A percentile compares a stretch with the other conserved stretches of the same genome.
Conservation (phyloP, 257 asterid genomes). For the Solanum boliviense region DNA sequence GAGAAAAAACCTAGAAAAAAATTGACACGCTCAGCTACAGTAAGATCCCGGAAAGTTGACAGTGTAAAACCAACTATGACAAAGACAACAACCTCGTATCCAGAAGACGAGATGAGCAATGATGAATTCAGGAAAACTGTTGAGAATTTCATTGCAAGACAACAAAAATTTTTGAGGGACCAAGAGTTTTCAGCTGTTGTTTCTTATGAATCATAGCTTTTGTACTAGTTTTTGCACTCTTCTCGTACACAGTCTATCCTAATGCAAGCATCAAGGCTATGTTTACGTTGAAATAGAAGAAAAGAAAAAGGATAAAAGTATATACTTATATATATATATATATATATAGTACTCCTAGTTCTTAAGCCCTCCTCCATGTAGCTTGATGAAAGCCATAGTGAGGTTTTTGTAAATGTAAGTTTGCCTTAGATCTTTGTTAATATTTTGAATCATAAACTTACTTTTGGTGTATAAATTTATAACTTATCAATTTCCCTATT, state of each 20-base stretch:
- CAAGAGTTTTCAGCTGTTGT: conserved; percentile 28
- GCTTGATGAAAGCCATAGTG: background rate
- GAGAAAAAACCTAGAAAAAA: conserved; percentile 14
- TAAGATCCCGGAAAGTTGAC: conserved; percentile 14
- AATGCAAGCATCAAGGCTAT: background rate
- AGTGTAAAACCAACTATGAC: background rate
- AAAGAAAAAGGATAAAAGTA: background rate
- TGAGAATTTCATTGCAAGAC: conserved; percentile 79
- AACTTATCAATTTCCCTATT: background rate
- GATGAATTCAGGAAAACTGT: conserved; percentile 70
- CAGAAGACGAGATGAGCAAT: conserved; percentile 56
- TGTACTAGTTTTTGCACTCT: background rate
- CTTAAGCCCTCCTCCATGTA: background rate
- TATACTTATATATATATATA: background rate
- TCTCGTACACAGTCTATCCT: background rate
- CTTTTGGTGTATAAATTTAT: background rate
- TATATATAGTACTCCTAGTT: background rate
- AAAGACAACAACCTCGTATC: background rate
- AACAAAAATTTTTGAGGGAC: conserved; percentile 66
- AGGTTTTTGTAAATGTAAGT: background rate
- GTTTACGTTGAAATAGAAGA: background rate
- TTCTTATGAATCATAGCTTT: background rate
- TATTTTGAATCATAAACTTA: background rate
- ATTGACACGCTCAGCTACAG: conserved; percentile 46
- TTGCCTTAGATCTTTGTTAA: background rate